Conservation (phyloP, 1,284 basidiomycete species). For the Omphalotus olearius region DNA sequence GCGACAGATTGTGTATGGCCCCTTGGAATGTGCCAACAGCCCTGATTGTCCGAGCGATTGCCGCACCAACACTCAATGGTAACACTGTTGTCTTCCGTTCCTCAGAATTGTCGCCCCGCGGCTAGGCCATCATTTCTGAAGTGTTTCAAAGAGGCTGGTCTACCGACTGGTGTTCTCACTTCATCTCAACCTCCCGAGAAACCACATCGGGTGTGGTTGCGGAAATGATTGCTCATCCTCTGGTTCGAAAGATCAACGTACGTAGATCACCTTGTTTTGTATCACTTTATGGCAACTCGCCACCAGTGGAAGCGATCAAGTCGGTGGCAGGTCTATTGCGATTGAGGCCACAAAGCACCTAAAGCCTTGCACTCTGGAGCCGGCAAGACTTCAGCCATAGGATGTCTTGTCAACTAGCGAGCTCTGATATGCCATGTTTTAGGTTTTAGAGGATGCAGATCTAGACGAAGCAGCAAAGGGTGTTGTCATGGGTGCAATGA, state of each 20-base stretch:
- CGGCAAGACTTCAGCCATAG: slow-evolving; percentile 75
- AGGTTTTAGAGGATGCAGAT: slow-evolving; percentile 58
- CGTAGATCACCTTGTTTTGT: slow-evolving; percentile 8
- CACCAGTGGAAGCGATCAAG: slow-evolving; percentile 61
- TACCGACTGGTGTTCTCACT: slow-evolving; percentile 58
- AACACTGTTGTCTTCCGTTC: slow-evolving; percentile 63
- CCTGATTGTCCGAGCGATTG: slow-evolving; percentile 46
- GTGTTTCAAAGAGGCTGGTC: slow-evolving; percentile 51
- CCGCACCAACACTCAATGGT: slow-evolving; percentile 54
- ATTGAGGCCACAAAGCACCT: slow-evolving; percentile 69
- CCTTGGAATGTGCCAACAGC: slow-evolving; percentile 46
- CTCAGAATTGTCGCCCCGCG: slow-evolving; percentile 51
- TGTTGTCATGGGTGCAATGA: slow-evolving; percentile 55
- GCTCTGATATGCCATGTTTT: too few relatives aligned
- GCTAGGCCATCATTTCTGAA: slow-evolving; percentile 46
- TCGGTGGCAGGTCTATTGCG: slow-evolving; percentile 70
- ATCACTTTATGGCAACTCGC: slow-evolving; percentile 11
- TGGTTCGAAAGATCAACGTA: slow-evolving; percentile 44
- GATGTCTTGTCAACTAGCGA: slow-evolving; percentile 22
- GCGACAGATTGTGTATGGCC: slow-evolving; percentile 32
- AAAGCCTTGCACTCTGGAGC: slow-evolving; percentile 69
- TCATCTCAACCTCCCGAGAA: slow-evolving; percentile 47
- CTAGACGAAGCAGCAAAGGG: slow-evolving; percentile 50
- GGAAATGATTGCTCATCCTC: slow-evolving; percentile 52
- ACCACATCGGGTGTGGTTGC: slow-evolving; percentile 41